These are phyloP conservation scores for Hypoxylon rickii DNA, from an alignment of 495 filamentous ascomycete genomes.

Conservation along the genomic window DNA sequence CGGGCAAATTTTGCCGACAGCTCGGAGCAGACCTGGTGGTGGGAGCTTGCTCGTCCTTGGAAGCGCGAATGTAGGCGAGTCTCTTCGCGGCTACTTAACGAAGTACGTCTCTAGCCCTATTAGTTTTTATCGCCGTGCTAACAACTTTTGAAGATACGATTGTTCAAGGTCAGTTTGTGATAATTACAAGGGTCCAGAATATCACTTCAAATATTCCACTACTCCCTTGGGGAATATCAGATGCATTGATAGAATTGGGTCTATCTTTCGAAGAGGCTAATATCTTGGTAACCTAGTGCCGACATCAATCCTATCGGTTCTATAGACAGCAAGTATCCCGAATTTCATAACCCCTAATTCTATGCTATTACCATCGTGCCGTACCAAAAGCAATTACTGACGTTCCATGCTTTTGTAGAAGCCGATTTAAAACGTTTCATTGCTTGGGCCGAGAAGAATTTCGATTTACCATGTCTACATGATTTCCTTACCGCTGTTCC, in stretches of 20 bases:
- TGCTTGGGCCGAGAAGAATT: conserved; percentile 62
- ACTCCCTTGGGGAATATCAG: background rate
- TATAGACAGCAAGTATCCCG: conserved; percentile 59
- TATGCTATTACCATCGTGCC: background rate
- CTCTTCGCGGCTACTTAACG: conserved; percentile 64
- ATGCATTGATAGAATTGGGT: no score
- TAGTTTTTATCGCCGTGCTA: background rate
- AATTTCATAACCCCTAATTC: background rate
- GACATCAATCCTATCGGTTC: conserved; percentile 76
- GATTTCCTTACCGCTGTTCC: conserved; percentile 76
- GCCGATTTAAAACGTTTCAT: conserved; percentile 81
- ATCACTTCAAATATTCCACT: background rate
- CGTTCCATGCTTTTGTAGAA: background rate
- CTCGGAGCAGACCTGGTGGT: conserved; percentile 60
- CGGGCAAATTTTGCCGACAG: conserved; percentile 66
- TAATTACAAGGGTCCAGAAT: no score
- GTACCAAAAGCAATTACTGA: background rate
- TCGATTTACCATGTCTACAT: conserved; percentile 71
- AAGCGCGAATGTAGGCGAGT: conserved; percentile 59
- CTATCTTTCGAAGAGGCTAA: no score
- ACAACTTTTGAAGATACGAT: conserved; percentile 16
- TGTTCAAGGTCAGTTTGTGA: conserved; percentile 26
- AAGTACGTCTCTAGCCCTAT: conserved; percentile 26
- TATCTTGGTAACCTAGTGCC: conserved; percentile 31
- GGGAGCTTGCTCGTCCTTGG: conserved; percentile 47